These are phyloP conservation scores for Bodo saltans DNA, from an alignment of 78 protist genomes.

Conservation along the genomic window DNA sequence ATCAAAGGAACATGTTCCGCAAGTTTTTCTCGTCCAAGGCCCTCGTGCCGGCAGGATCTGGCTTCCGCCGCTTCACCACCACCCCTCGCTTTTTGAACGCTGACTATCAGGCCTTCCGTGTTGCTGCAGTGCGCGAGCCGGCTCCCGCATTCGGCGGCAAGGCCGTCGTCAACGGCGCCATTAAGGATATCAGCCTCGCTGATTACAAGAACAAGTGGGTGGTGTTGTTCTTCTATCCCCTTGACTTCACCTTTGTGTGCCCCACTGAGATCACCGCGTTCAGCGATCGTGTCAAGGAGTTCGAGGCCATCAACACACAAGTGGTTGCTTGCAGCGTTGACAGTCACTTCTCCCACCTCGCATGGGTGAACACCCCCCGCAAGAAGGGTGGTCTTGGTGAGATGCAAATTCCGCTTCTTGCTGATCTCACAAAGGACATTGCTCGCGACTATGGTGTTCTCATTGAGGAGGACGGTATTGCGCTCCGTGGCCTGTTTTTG, in stretches of 20 bases:
- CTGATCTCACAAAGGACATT: slow-evolving; percentile 78
- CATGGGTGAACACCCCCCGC: slow-evolving; percentile 89
- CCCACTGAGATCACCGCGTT: slow-evolving; percentile 94
- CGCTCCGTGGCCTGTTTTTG: slow-evolving; percentile 76
- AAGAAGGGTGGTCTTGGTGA: slow-evolving; percentile 89
- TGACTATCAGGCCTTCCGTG: no score
- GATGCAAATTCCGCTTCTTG: slow-evolving; percentile 77
- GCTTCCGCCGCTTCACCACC: no score
- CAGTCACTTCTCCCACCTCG: slow-evolving; percentile 77
- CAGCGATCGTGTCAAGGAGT: slow-evolving; percentile 77
- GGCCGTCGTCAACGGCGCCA: slow-evolving; percentile 49
- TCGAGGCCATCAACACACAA: slow-evolving; percentile 55
- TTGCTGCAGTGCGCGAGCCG: no score
- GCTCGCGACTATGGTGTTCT: slow-evolving; percentile 78
- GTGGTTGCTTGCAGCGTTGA: slow-evolving; percentile 76
- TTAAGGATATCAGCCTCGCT: slow-evolving; percentile 23
- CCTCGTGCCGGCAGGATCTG: no score
- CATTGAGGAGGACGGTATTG: slow-evolving; percentile 57
- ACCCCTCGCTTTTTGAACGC: no score
- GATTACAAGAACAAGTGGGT: slow-evolving; percentile 55
- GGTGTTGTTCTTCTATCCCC: slow-evolving; percentile 57
- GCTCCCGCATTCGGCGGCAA: slow-evolving; percentile 32
- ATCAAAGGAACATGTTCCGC: no score
- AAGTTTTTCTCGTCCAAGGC: no score
- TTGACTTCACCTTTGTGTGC: slow-evolving; percentile 83